Evolutionary conservation across 2,329 filamentous ascomycete genomes (phyloP), one percentile per base, ranked within the genome.

Genomic region (Diaporthe ilicicola): DNA sequence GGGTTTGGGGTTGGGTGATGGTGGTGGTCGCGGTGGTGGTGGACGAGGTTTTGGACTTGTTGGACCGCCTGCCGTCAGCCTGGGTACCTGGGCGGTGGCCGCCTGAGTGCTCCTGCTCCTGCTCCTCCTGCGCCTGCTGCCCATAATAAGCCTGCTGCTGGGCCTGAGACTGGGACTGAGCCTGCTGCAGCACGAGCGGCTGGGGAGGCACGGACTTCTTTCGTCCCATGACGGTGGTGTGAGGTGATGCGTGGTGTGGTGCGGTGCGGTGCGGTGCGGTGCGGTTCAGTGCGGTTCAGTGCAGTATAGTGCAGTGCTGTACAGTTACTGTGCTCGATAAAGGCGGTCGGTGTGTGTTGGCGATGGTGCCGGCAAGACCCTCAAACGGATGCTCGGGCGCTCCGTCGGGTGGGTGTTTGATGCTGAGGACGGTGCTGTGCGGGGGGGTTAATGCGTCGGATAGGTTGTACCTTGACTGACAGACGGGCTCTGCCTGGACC

Each of bases 151-250:
- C 61, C 29, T 37, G 42, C 24, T 50, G 66, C 29, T 69, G 61
- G 13, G 61, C n/a, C 46, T 55, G 64, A 5, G 64, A 27, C 64
- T 67, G 65, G 15, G 64, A 5, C 50, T 67, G 64, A 34, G 17
- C 39, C 51, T 66, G 67, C 19, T 70, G 54, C 61, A 70, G 53
- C 29, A 51, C 34, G 22, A 65, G 56, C 19, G 68, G 68, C 68
- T 70, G 50, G 29, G 65, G 65, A 56, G 70, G 70, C 67, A 72
- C 70, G 53, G 70, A 54, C 67, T 67, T 72, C 67, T 72, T 70
- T 65, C 70, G 70, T 66, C 51, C 70, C 70, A 72, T 72, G 59
- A 46, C 48, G 54, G 54, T 70, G 42, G 65, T 34, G 37, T 67
- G 65, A 55, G 51, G 51, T 34, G 39, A 37, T 56, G 65, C n/a